Conservation (phyloP, 2,329 filamentous ascomycete genomes). For the Pleoardoris graminearum region DNA sequence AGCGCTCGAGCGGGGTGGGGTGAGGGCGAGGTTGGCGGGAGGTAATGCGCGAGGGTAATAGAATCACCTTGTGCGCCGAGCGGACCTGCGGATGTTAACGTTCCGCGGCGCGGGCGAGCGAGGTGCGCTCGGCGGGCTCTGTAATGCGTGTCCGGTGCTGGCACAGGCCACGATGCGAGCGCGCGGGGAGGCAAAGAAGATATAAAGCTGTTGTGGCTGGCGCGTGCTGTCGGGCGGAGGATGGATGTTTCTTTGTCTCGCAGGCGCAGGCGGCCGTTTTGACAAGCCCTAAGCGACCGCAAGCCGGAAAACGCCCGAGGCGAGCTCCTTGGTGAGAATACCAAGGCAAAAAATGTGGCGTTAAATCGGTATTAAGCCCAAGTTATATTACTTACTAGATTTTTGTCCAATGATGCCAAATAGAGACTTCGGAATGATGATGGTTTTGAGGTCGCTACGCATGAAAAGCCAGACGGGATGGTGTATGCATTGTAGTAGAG, state of each 20-base stretch:
- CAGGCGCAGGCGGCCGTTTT: neutral
- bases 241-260: neutral
- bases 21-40: constrained; percentile 31
- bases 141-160: neutral
- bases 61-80: constrained; percentile 23
- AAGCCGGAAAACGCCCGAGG: constrained; percentile 3
- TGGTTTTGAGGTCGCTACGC: no score
- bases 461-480: no score
- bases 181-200: neutral
- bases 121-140: constrained; percentile 3
- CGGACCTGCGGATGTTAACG: constrained; percentile 15
- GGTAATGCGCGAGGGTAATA: constrained; percentile 34
- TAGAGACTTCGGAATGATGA: no score
- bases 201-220: neutral
- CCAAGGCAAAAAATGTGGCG: no score
- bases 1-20: constrained; percentile 19
- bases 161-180: neutral
- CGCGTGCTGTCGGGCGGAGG: neutral
- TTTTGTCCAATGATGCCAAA: no score
- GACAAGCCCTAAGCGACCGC: neutral
- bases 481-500: no score
- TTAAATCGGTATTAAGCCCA: no score
- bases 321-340: no score
- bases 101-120: constrained; percentile 10
- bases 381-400: no score